Conservation (phyloP, 768 basidiomycete genomes). For the Boletus reticulatus region DNA sequence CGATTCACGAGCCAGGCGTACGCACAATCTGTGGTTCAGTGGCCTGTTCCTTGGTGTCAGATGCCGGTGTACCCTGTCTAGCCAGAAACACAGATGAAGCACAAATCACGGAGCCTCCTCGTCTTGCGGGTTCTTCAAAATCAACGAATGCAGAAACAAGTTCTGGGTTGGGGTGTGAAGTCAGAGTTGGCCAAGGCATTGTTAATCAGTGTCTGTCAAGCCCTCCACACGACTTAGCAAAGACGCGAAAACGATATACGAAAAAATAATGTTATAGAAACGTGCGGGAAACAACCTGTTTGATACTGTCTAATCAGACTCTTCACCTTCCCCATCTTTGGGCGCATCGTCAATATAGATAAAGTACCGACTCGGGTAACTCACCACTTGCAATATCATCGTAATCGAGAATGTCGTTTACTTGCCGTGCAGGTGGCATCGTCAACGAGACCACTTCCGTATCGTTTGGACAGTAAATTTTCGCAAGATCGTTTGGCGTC, state of each 20-base stretch:
- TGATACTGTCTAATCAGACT: background rate
- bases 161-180: background rate
- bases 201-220: background rate
- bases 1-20: background rate
- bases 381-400: constrained; percentile 23
- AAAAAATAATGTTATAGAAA: too few relatives aligned
- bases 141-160: background rate
- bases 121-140: too few relatives aligned
- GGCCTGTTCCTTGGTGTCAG: too few relatives aligned
- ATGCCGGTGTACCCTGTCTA: too few relatives aligned
- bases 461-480: constrained; percentile 21
- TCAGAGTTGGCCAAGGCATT: background rate
- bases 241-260: background rate
- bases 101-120: too few relatives aligned
- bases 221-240: background rate
- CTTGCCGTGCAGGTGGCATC: constrained; percentile 15
- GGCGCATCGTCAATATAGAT: background rate
- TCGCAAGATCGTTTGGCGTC: constrained; percentile 23
- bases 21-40: background rate
- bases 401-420: constrained; percentile 5
- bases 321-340: constrained; percentile 8
- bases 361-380: background rate
- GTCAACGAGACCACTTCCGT: constrained; percentile 16
- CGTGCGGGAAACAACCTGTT: too few relatives aligned
- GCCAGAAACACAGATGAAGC: too few relatives aligned